These are phyloP conservation scores for Paecilomyces variotii DNA, from an alignment of 2,329 filamentous ascomycete species.

Conservation along the genomic window DNA sequence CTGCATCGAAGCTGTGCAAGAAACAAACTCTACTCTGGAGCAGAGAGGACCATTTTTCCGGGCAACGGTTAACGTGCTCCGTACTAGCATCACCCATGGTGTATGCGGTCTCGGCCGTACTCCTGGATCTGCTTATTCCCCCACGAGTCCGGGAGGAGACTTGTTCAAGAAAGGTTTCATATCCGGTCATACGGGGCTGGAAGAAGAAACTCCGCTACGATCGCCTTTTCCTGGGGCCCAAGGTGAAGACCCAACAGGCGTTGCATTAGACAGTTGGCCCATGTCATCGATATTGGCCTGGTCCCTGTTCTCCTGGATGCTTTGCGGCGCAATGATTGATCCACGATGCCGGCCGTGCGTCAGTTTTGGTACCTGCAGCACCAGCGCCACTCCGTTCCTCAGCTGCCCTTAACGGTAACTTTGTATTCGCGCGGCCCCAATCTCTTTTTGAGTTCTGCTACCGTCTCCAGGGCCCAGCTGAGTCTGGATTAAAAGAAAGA, in stretches of 20 bases:
- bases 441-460: neutral
- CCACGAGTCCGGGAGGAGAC: neutral
- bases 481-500: neutral
- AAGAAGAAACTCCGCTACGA: neutral
- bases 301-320: neutral
- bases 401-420: neutral
- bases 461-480: neutral
- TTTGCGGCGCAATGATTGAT: neutral
- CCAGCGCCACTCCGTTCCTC: neutral
- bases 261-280: neutral
- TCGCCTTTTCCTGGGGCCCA: neutral
- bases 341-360: neutral
- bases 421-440: neutral
- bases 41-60: neutral
- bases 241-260: neutral
- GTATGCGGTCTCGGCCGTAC: neutral
- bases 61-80: neutral
- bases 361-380: neutral
- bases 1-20: neutral
- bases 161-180: neutral
- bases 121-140: neutral
- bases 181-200: neutral
- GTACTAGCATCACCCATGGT: neutral
- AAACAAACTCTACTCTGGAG: neutral
- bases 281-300: neutral